Conservation (phyloP, 202 grass and related monocot species). For the Bolboschoenoplectus hybrid region DNA sequence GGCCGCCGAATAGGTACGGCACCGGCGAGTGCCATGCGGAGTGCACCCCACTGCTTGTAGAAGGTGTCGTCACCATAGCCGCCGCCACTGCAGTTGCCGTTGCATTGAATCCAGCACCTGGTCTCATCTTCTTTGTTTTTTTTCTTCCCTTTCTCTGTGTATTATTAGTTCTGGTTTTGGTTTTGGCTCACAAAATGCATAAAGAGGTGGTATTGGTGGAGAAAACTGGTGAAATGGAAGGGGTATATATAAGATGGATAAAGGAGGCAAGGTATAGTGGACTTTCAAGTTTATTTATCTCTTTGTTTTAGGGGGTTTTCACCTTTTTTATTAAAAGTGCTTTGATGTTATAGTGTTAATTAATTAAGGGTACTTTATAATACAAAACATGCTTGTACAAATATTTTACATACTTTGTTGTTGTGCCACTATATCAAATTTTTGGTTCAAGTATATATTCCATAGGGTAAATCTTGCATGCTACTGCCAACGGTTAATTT, state of each 20-base stretch:
- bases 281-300: slow-evolving; percentile 10
- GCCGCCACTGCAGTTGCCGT: slow-evolving; percentile 47
- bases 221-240: neutral
- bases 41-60: slow-evolving; percentile 44
- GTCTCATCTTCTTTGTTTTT: slow-evolving; percentile 61
- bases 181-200: neutral
- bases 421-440: slow-evolving; percentile 42
- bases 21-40: slow-evolving; percentile 92
- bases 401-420: slow-evolving; percentile 28
- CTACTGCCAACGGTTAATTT: neutral
- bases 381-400: slow-evolving; percentile 29
- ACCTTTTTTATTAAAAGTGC: slow-evolving; percentile 23
- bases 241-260: slow-evolving; percentile 43
- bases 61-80: slow-evolving; percentile 39
- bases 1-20: slow-evolving; percentile 89
- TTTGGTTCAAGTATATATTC: slow-evolving; percentile 49
- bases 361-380: slow-evolving; percentile 17
- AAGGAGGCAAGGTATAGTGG: slow-evolving; percentile 12
- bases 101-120: slow-evolving; percentile 70
- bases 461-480: neutral
- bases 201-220: slow-evolving; percentile 17
- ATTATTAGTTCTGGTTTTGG: slow-evolving; percentile 13
- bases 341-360: slow-evolving; percentile 22
- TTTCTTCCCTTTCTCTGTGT: neutral
- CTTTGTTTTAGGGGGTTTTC: slow-evolving; percentile 16